Base-by-base conservation (phyloP, 495 filamentous ascomycete genomes). In the Neurospora terricola region DNA sequence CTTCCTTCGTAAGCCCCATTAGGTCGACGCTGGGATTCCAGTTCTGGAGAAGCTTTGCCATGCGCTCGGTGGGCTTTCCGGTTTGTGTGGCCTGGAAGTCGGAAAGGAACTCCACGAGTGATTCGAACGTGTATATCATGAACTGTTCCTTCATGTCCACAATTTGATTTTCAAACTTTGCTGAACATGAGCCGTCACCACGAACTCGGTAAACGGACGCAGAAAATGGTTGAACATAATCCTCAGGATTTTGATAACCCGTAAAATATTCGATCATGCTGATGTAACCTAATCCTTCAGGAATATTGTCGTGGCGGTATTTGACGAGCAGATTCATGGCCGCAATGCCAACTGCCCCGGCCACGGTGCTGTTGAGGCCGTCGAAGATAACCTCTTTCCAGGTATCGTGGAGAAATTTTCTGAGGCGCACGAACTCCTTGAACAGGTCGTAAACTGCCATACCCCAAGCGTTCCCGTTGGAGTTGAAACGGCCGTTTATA, bases 351-450 rank as follows among this genome's bases (percentile, higher is more conserved):
- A 85, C 14, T 5, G 82, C 80, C 83, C 79, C 84, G 37, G 85
- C 85, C 39, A 84, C 80, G 9, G 84, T 85, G 54, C 75, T 79
- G 72, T 87, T 87, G 30, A 86, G 76, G 11, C 77, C 79, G 4
- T 80, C 74, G 74, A 84, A 83, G 8, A 83, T 81, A 38, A 84
- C 82, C 18, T 87, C 77, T 12, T 72, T 78, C 85, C 85, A 87
- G 16, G 81, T 21, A 11, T 71, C 75, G 70, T 85, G 83, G 38
- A 86, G 34, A 39, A 80, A 79, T n/a, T 70, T 14, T 39, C 83
- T 80, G 38, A 85, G 77, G 9, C 78, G 70, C 5, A 71, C 70
- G 78, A 78, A 82, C 59, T 85, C 72, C 14, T 39, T 38, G 45
- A 80, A 27, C 11, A 85, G 70, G 8, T 75, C 77, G 59, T 81